Percentiles rank a stretch among this genome's conserved stretches.
Conservation (phyloP, 805 yeast genomes). For the Sugiyamaella boreocaroliniensis region DNA sequence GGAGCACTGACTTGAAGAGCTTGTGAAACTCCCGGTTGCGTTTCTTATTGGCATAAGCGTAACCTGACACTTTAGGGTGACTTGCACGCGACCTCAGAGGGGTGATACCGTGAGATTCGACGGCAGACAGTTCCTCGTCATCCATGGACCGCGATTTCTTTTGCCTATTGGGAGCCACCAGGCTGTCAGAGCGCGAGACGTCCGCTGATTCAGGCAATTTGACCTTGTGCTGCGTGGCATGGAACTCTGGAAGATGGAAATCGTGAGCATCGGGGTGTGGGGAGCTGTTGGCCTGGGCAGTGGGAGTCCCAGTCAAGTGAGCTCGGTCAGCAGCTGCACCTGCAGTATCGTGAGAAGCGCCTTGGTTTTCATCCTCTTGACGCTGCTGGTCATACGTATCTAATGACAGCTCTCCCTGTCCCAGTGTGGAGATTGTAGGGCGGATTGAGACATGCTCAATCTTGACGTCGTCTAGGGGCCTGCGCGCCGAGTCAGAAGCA, state of each 20-base stretch:
- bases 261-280: not conserved
- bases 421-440: slow-evolving; percentile 26
- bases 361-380: slow-evolving; percentile 3
- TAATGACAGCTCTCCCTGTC: slow-evolving; percentile 30
- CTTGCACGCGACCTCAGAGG: not conserved
- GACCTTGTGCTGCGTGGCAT: not conserved
- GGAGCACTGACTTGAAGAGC: slow-evolving; percentile 60
- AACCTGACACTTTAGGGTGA: slow-evolving; percentile 11
- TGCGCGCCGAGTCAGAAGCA: not conserved
- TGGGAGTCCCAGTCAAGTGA: not conserved
- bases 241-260: not conserved
- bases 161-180: not conserved
- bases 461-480: slow-evolving; percentile 10
- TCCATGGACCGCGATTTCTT: not conserved
- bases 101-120: not conserved
- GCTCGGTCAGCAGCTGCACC: not conserved
- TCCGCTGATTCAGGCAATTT: not conserved
- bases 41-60: slow-evolving; percentile 28
- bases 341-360: not conserved
- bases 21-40: slow-evolving; percentile 74
- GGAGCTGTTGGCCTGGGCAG: not conserved
- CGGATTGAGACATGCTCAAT: slow-evolving; percentile 17
- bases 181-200: not conserved
- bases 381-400: slow-evolving; percentile 19
- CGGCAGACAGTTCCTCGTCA: slow-evolving; percentile 2